Evolutionary conservation across 1,284 basidiomycete species (phyloP).

Genomic region (Violaceomyces palustris): DNA sequence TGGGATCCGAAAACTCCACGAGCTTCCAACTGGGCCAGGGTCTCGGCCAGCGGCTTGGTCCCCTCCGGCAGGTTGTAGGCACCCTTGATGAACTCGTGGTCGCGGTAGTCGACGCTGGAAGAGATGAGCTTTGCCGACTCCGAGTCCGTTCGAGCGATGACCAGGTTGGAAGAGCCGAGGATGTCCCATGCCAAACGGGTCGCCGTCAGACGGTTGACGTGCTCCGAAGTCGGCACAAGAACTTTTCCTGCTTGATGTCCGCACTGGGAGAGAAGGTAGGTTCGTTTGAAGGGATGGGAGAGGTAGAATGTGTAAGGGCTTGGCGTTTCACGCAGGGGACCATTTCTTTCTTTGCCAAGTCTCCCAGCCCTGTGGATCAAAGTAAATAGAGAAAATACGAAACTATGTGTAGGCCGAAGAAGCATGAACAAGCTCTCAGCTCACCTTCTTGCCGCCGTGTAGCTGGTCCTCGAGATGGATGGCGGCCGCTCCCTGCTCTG

Average conservation of each 20-base stretch:
- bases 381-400: too few relatives aligned
- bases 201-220: constrained; percentile 74
- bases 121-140: constrained; percentile 83
- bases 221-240: constrained; percentile 79
- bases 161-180: constrained; percentile 76
- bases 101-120: constrained; percentile 72
- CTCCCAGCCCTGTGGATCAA: too few relatives aligned
- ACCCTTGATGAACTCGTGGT: constrained; percentile 56
- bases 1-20: constrained; percentile 36
- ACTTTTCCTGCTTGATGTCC: constrained; percentile 92
- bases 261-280: too few relatives aligned
- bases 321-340: background rate
- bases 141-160: constrained; percentile 86
- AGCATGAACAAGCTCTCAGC: too few relatives aligned
- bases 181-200: constrained; percentile 83
- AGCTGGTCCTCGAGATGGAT: constrained; percentile 52
- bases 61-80: constrained; percentile 45
- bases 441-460: constrained; percentile 53
- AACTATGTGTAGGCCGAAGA: too few relatives aligned
- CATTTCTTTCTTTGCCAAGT: too few relatives aligned
- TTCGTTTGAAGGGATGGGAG: too few relatives aligned
- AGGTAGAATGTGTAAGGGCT: too few relatives aligned
- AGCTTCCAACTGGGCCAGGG: constrained; percentile 40
- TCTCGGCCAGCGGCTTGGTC: constrained; percentile 42
- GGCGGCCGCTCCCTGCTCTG: constrained; percentile 55